Evolutionary conservation across 768 basidiomycete genomes (phyloP).

Genomic region (Aureoboletus auriporus): DNA sequence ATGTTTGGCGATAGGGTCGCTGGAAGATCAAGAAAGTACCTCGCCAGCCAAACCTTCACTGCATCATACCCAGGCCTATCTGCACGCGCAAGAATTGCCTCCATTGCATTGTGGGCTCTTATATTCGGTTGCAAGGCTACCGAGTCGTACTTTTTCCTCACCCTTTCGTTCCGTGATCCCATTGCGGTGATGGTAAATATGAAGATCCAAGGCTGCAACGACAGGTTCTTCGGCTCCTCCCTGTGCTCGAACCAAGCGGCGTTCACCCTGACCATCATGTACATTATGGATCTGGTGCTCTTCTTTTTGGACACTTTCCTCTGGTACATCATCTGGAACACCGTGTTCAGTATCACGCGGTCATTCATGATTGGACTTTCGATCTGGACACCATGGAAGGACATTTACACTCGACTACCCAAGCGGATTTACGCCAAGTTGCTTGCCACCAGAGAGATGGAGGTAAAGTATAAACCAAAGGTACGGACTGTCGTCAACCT

Average conservation of each 20-base stretch:
- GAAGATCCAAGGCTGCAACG: conserved; percentile 88
- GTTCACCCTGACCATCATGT: conserved; percentile 97
- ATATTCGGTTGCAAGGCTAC: conserved; percentile 95
- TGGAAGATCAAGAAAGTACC: conserved; percentile 93
- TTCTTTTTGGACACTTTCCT: conserved; percentile 99
- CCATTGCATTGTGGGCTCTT: conserved; percentile 80
- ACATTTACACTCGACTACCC: conserved; percentile 92
- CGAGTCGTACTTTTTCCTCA: conserved; percentile 98
- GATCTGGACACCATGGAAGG: conserved; percentile 99
- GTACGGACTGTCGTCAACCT: conserved; percentile 36
- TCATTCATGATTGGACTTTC: conserved; percentile 90
- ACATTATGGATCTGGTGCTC: conserved; percentile 93
- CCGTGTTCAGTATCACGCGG: conserved; percentile 83
- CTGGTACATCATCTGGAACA: conserved; percentile 99
- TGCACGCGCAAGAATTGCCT: conserved; percentile 65
- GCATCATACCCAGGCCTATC: conserved; percentile 83
- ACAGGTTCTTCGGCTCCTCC: conserved; percentile 78
- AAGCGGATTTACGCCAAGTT: conserved; percentile 97
- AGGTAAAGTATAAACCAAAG: conserved; percentile 99
- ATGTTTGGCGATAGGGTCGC: conserved; percentile 99
- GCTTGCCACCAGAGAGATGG: conserved; percentile 92
- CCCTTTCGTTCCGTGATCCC: conserved; percentile 89
- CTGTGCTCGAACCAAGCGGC: conserved; percentile 93
- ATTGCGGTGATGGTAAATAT: conserved; percentile 95
- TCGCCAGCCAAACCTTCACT: conserved; percentile 97